These are phyloP conservation scores for Ogataea chonburiensis DNA, from an alignment of 805 yeast genomes.

Conservation along the genomic window DNA sequence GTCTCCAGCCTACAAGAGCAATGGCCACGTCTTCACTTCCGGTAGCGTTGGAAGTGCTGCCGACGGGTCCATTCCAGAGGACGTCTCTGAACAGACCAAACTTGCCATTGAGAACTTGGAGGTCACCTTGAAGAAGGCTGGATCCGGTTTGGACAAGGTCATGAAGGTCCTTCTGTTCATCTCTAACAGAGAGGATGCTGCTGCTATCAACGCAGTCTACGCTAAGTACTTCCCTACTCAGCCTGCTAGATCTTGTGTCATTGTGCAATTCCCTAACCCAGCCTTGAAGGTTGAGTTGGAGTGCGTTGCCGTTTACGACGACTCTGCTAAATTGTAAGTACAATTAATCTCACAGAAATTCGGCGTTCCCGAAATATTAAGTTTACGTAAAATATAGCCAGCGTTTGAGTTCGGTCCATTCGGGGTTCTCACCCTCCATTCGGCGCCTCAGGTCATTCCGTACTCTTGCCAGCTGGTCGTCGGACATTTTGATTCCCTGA, in stretches of 20 bases:
- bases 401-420: slow-evolving; percentile 3
- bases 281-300: slow-evolving; percentile 52
- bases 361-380: no score
- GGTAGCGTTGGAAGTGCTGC: slow-evolving; percentile 45
- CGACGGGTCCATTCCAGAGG: slow-evolving; percentile 31
- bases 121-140: slow-evolving; percentile 42
- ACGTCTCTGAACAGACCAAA: slow-evolving; percentile 47
- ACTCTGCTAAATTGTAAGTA: slow-evolving; percentile 14
- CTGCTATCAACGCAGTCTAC: slow-evolving; percentile 46
- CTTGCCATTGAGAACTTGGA: slow-evolving; percentile 44
- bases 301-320: slow-evolving; percentile 34
- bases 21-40: slow-evolving; percentile 48
- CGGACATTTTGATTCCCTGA: slow-evolving; percentile 3
- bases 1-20: slow-evolving; percentile 43
- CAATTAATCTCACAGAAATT: no score
- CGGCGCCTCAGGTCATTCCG: slow-evolving; percentile 1
- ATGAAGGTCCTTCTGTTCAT: slow-evolving; percentile 52
- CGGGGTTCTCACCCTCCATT: background rate
- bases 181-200: slow-evolving; percentile 41
- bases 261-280: slow-evolving; percentile 51
- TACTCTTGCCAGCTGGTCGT: background rate
- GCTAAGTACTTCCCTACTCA: slow-evolving; percentile 43
- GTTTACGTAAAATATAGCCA: slow-evolving; percentile 1
- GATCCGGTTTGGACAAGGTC: slow-evolving; percentile 45
- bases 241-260: slow-evolving; percentile 55